phyloP scores from a whole-genome alignment of 2,329 filamentous ascomycete genomes.

The Apiospora malaysiana region DNA sequence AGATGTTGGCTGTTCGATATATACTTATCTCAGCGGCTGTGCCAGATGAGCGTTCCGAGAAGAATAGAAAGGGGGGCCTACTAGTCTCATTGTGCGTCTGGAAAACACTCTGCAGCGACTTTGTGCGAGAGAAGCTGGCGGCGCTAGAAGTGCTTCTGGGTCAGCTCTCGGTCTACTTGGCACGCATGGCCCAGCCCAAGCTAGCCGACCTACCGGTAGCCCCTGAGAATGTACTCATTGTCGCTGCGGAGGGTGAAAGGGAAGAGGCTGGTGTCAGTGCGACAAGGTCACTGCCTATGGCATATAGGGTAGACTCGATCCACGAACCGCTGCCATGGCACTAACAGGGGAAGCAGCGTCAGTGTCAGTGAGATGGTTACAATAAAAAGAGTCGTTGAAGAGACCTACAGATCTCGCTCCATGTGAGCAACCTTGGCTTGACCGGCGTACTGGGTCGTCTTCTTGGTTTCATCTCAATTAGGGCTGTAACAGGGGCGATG shows the following conservation, averaged over 20 bases:
- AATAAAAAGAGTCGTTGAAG: background rate
- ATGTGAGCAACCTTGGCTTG: background rate
- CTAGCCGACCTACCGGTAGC: background rate
- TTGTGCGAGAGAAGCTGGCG: background rate
- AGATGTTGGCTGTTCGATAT: slow-evolving; percentile 35
- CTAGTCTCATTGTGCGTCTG: background rate
- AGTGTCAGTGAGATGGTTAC: background rate
- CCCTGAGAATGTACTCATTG: background rate
- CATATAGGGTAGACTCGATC: no score
- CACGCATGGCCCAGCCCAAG: background rate
- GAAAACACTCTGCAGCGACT: background rate
- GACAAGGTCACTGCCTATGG: background rate
- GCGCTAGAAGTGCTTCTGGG: background rate
- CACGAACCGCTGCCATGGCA: background rate
- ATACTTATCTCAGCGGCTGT: background rate
- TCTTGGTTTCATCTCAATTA: background rate
- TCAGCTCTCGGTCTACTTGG: background rate
- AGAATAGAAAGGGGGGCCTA: background rate
- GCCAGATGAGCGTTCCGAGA: background rate
- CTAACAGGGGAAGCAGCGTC: background rate
- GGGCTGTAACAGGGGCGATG: background rate
- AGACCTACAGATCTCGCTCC: background rate
- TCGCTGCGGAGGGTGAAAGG: background rate
- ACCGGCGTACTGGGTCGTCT: background rate
- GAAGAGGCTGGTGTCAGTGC: background rate